Percentiles rank a stretch among this genome's conserved stretches.
phyloP scores from a whole-genome alignment of 805 yeast genomes.

The Lachancea mirantina region DNA sequence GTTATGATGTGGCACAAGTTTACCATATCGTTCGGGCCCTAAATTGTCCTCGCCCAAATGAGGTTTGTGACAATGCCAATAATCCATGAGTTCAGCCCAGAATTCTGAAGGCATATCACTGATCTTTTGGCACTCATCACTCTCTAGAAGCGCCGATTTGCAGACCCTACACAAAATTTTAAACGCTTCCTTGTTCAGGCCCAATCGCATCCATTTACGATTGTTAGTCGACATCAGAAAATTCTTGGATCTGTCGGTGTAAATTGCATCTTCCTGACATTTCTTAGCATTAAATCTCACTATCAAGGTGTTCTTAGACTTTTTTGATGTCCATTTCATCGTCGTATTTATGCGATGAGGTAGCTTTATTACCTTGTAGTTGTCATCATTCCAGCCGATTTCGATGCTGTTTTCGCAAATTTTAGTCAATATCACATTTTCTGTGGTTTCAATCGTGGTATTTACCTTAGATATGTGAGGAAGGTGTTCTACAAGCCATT shows the following conservation, averaged over 20 bases:
- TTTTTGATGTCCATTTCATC: background rate
- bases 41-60: conserved; percentile 19
- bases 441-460: conserved; percentile 13
- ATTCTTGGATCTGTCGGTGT: conserved; percentile 11
- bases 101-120: conserved; percentile 79
- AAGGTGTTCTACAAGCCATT: conserved; percentile 10
- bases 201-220: conserved; percentile 23
- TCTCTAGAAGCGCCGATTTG: conserved; percentile 3
- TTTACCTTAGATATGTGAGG: conserved; percentile 16
- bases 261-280: background rate
- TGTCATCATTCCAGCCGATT: conserved; percentile 4
- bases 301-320: background rate
- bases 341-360: conserved; percentile 7
- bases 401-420: conserved; percentile 4
- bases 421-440: conserved; percentile 5
- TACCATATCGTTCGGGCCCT: conserved; percentile 13
- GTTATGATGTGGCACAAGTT: conserved; percentile 19
- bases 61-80: conserved; percentile 96
- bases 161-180: conserved; percentile 16
- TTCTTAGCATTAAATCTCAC: conserved; percentile 2
- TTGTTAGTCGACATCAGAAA: conserved; percentile 12
- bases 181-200: conserved; percentile 10
- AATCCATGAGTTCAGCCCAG: conserved; percentile 95
- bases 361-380: background rate
- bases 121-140: conserved; percentile 15